phyloP scores from a whole-genome alignment of 31 red algal species.

The Bonnemaisonia californica region DNA sequence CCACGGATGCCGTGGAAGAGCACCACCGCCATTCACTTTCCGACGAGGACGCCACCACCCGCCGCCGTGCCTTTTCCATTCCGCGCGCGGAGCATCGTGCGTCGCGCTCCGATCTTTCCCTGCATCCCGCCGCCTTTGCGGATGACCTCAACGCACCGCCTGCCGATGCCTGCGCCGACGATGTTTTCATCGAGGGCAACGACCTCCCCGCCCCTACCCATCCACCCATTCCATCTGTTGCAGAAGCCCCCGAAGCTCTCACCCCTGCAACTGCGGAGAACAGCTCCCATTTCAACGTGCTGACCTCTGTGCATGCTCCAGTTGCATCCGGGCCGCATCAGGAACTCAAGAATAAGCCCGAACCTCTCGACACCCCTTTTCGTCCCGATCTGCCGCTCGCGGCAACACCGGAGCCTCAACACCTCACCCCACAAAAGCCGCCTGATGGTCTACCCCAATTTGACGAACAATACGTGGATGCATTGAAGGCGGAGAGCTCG shows the following conservation, averaged over 20 bases:
- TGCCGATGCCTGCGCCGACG: neutral
- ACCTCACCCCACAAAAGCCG: neutral
- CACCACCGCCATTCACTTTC: slow-evolving; percentile 33
- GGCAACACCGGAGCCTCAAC: slow-evolving; percentile 1
- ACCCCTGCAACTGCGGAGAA: neutral
- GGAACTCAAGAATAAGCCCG: too few species aligned
- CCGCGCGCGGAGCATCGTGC: slow-evolving; percentile 34
- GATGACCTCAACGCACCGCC: slow-evolving; percentile 5
- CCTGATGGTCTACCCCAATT: neutral
- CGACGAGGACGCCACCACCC: slow-evolving; percentile 26
- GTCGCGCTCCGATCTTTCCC: neutral
- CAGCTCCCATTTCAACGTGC: neutral
- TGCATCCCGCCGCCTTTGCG: neutral
- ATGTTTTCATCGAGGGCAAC: neutral
- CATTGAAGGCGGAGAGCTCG: slow-evolving; percentile 42
- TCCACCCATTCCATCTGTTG: neutral
- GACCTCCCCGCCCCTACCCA: neutral
- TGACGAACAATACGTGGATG: slow-evolving; percentile 25
- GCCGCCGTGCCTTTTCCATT: slow-evolving; percentile 35
- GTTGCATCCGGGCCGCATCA: neutral
- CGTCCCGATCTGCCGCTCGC: neutral
- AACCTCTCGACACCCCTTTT: too few species aligned
- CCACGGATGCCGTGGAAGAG: slow-evolving; percentile 49
- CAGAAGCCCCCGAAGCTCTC: neutral
- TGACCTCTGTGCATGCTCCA: neutral